A percentile compares a stretch with the other conserved stretches of the same genome.
These are phyloP conservation scores for Dissophora globulifera DNA, from an alignment of 192 early-diverging fungal genomes.

Conservation along the genomic window DNA sequence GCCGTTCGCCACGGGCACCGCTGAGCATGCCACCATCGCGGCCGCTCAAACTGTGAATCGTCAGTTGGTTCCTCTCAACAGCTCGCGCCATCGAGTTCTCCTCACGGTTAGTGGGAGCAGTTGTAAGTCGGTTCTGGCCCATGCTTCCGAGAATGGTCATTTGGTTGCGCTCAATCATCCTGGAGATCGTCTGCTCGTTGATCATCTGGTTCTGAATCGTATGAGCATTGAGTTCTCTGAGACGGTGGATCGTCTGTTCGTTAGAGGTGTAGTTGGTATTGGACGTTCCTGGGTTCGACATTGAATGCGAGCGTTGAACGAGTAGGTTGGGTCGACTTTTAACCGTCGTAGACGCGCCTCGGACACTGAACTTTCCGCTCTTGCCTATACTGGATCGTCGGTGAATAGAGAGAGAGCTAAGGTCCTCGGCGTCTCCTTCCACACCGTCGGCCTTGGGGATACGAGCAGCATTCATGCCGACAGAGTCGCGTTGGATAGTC, in stretches of 20 bases:
- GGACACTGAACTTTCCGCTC: neutral
- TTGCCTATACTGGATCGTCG: slow-evolving; percentile 17
- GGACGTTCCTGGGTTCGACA: slow-evolving; percentile 26
- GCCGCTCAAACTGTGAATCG: slow-evolving; percentile 70
- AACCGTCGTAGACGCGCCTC: slow-evolving; percentile 5
- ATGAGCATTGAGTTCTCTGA: slow-evolving; percentile 64
- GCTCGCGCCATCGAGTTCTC: slow-evolving; percentile 68
- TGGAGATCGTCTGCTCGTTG: slow-evolving; percentile 78
- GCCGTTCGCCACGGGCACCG: slow-evolving; percentile 50
- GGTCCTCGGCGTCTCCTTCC: neutral
- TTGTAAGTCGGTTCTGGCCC: slow-evolving; percentile 46
- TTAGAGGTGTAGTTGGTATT: slow-evolving; percentile 34
- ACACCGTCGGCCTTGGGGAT: slow-evolving; percentile 2
- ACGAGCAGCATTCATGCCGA: slow-evolving; percentile 10
- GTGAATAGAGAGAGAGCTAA: slow-evolving; percentile 12
- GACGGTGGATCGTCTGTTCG: slow-evolving; percentile 61
- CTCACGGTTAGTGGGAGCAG: slow-evolving; percentile 49
- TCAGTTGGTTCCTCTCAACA: slow-evolving; percentile 79
- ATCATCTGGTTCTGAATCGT: slow-evolving; percentile 66
- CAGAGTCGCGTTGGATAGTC: slow-evolving; percentile 10
- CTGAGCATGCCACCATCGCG: slow-evolving; percentile 54
- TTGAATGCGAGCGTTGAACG: slow-evolving; percentile 34
- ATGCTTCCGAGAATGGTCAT: slow-evolving; percentile 65
- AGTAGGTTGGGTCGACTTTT: slow-evolving; percentile 35
- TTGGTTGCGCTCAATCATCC: slow-evolving; percentile 76